These are phyloP conservation scores for Pseudonitzschia pungens DNA, from an alignment of 108 stramenopile genomes.

Conservation along the genomic window DNA sequence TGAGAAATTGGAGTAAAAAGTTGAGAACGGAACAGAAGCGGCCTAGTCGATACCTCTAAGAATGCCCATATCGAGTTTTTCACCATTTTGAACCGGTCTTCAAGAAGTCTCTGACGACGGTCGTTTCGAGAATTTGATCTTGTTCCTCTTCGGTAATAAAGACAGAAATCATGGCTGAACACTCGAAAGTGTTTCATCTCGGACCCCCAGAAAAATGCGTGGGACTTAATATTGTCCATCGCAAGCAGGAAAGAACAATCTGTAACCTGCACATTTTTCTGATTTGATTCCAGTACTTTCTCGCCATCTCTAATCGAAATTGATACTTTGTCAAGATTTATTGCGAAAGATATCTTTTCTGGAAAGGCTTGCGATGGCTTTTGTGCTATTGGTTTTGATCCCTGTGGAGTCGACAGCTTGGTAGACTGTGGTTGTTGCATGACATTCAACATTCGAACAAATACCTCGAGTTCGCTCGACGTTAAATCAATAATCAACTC, in stretches of 20 bases:
- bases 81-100: constrained; percentile 19
- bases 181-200: constrained; percentile 26
- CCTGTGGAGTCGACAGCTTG: neutral
- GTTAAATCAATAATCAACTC: constrained; percentile 59
- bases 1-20: constrained; percentile 65
- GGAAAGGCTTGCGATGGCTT: neutral
- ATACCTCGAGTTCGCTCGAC: constrained; percentile 38
- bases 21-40: constrained; percentile 66
- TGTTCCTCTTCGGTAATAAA: constrained; percentile 29
- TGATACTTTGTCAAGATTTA: constrained; percentile 24
- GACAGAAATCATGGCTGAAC: constrained; percentile 33
- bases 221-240: constrained; percentile 19
- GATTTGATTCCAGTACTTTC: neutral
- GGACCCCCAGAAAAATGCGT: constrained; percentile 12
- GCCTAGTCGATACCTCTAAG: constrained; percentile 13
- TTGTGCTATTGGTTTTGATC: constrained; percentile 1
- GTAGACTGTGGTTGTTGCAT: neutral
- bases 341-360: constrained; percentile 7
- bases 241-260: constrained; percentile 22
- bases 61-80: constrained; percentile 10
- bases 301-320: constrained; percentile 14
- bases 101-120: neutral
- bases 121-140: neutral
- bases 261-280: neutral
- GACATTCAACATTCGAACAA: constrained; percentile 25